Percentiles rank a stretch among this genome's conserved stretches.
Conservation (phyloP, 495 filamentous ascomycete species). For the Penicillium malachiteum region DNA sequence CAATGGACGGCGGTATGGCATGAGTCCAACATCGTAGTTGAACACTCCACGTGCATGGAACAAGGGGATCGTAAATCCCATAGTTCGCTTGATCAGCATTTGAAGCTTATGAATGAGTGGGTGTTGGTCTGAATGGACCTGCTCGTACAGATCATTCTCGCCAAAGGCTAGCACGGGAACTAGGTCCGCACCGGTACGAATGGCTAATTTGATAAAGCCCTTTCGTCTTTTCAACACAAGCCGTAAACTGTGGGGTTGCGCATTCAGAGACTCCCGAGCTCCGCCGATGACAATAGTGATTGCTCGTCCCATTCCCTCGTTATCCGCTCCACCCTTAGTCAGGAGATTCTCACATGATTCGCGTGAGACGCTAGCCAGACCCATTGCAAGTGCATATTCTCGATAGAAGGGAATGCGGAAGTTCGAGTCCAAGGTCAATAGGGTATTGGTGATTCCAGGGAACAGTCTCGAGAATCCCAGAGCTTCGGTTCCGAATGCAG, state of each 20-base stretch:
- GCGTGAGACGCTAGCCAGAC: slow-evolving; percentile 82
- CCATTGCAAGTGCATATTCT: slow-evolving; percentile 85
- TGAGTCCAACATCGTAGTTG: slow-evolving; percentile 93
- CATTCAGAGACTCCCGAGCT: slow-evolving; percentile 85
- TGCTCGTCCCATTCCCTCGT: slow-evolving; percentile 89
- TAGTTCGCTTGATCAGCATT: slow-evolving; percentile 72
- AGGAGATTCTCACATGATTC: slow-evolving; percentile 88
- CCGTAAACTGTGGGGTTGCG: slow-evolving; percentile 68
- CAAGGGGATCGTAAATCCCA: slow-evolving; percentile 92
- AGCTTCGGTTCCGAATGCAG: slow-evolving; percentile 87
- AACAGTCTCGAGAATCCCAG: slow-evolving; percentile 87
- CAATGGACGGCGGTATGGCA: slow-evolving; percentile 86
- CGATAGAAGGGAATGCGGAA: slow-evolving; percentile 93
- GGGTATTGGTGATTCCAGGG: slow-evolving; percentile 89
- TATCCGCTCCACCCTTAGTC: slow-evolving; percentile 69
- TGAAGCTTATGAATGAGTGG: slow-evolving; percentile 74
- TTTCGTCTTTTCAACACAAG: slow-evolving; percentile 81
- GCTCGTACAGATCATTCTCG: slow-evolving; percentile 95
- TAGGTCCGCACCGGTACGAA: slow-evolving; percentile 84
- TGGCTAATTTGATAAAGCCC: slow-evolving; percentile 90
- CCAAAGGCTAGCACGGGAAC: slow-evolving; percentile 91
- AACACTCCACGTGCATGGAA: slow-evolving; percentile 91
- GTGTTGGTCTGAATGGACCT: slow-evolving; percentile 67
- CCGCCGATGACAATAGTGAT: slow-evolving; percentile 96
- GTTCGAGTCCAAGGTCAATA: slow-evolving; percentile 87